Evolutionary conservation across 2,329 filamentous ascomycete species (phyloP).

Genomic region (Sclerotinia minor): DNA sequence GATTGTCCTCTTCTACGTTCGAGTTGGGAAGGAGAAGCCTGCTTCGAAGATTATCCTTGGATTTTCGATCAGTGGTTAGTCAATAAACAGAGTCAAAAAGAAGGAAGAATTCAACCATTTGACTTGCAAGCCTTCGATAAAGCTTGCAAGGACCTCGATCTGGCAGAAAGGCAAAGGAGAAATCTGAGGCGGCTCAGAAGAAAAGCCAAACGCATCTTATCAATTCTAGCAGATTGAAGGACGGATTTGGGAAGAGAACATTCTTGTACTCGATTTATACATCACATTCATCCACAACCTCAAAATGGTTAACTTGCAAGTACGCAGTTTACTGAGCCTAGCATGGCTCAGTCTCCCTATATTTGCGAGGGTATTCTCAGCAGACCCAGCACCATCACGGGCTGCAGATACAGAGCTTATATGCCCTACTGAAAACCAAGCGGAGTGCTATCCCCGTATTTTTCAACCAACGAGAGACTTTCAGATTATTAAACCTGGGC

Average conservation of each 20-base stretch:
- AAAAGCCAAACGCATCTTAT: slow-evolving; percentile 37
- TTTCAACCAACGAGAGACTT: slow-evolving; percentile 67
- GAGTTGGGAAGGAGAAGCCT: slow-evolving; percentile 38
- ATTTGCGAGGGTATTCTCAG: slow-evolving; percentile 32
- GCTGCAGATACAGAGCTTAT: slow-evolving; percentile 56
- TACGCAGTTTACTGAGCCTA: slow-evolving; percentile 31
- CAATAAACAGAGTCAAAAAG: slow-evolving; percentile 37
- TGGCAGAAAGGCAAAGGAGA: slow-evolving; percentile 35
- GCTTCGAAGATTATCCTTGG: slow-evolving; percentile 33
- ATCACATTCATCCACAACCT: not conserved
- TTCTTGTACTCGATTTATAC: slow-evolving; percentile 1
- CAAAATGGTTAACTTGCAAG: slow-evolving; percentile 34
- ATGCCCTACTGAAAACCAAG: slow-evolving; percentile 59
- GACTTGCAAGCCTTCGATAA: slow-evolving; percentile 38
- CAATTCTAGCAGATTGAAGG: slow-evolving; percentile 35
- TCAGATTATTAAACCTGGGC: slow-evolving; percentile 61
- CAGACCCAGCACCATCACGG: slow-evolving; percentile 31
- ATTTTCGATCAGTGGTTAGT: slow-evolving; percentile 38
- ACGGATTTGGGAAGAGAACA: no score
- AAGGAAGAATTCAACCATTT: slow-evolving; percentile 39
- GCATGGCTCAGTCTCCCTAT: slow-evolving; percentile 34
- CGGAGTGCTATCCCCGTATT: slow-evolving; percentile 65
- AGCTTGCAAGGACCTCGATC: slow-evolving; percentile 34
- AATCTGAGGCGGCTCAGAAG: slow-evolving; percentile 38
- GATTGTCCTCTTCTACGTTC: slow-evolving; percentile 41